These are phyloP conservation scores for Solanum rostratum DNA, from an alignment of 257 asterid genomes.

Conservation along the genomic window DNA sequence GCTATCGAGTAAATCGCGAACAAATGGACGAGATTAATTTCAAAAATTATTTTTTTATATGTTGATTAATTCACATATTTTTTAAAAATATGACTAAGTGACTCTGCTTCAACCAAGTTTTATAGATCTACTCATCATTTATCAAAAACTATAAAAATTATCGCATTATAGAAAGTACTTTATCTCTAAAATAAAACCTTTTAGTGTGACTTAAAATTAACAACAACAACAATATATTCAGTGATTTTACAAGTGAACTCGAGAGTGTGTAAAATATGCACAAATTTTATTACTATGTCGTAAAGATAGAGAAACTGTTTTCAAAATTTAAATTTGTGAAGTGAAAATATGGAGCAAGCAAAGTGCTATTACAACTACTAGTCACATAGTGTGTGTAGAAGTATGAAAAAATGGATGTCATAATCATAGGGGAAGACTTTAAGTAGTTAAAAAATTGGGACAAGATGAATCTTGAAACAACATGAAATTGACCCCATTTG, in stretches of 20 bases:
- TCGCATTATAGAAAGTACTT: neutral
- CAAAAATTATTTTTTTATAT: no score
- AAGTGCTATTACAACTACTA: neutral
- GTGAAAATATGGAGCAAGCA: neutral
- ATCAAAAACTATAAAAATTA: neutral
- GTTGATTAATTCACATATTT: neutral
- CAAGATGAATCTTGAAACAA: conserved; percentile 9
- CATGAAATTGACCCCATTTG: conserved; percentile 1
- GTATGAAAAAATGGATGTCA: neutral
- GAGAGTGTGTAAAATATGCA: fast-evolving
- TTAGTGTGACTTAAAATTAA: neutral
- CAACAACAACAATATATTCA: no score
- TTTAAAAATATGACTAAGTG: no score
- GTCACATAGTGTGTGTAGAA: neutral
- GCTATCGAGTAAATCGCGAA: no score
- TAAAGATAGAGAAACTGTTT: fast-evolving
- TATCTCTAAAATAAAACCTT: neutral
- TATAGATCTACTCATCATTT: neutral
- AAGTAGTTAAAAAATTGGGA: neutral
- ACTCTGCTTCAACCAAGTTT: neutral
- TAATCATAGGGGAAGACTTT: neutral
- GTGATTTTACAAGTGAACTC: no score
- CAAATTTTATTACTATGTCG: no score
- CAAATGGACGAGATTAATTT: no score
- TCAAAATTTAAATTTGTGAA: neutral